Evolutionary conservation across 257 asterid species (phyloP).

Genomic region (Solanum pimpinellifolium): DNA sequence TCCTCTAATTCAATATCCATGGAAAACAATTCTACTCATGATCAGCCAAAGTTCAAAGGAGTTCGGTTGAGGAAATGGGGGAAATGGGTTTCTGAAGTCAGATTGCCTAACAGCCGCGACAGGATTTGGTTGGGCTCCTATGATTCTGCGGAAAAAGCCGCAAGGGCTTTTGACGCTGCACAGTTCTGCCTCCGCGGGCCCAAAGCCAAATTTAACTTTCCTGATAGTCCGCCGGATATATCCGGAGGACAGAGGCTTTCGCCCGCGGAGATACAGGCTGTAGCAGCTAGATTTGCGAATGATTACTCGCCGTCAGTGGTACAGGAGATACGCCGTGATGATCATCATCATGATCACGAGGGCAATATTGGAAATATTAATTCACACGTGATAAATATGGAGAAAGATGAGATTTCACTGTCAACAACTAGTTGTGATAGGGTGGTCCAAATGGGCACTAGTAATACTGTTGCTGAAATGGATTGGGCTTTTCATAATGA

Average conservation of each 20-base stretch:
- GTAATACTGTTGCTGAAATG: background rate
- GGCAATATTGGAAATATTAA: background rate
- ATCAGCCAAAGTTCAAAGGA: slow-evolving; percentile 5
- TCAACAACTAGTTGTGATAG: background rate
- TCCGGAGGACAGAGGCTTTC: background rate
- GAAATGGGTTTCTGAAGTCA: slow-evolving; percentile 12
- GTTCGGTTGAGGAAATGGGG: slow-evolving; percentile 16
- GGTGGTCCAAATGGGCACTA: background rate
- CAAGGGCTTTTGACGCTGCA: slow-evolving; percentile 13
- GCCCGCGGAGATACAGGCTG: slow-evolving; percentile 7
- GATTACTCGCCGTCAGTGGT: background rate
- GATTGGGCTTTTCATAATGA: background rate
- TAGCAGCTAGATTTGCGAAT: slow-evolving; percentile 1
- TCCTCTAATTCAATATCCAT: background rate
- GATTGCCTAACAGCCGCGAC: slow-evolving; percentile 11
- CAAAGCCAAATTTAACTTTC: slow-evolving; percentile 8
- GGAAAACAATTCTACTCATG: background rate
- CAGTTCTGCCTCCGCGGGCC: slow-evolving; percentile 14
- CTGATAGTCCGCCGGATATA: slow-evolving; percentile 3
- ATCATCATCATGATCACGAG: background rate
- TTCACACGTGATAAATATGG: background rate
- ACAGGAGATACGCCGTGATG: background rate
- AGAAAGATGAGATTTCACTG: background rate
- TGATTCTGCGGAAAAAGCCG: slow-evolving; percentile 15
- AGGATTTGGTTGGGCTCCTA: slow-evolving; percentile 8